A percentile compares a stretch with the other conserved stretches of the same genome.
Evolutionary conservation across 176 grass and related monocot genomes (phyloP).

Genomic region (Chrysopogon serrulatus): DNA sequence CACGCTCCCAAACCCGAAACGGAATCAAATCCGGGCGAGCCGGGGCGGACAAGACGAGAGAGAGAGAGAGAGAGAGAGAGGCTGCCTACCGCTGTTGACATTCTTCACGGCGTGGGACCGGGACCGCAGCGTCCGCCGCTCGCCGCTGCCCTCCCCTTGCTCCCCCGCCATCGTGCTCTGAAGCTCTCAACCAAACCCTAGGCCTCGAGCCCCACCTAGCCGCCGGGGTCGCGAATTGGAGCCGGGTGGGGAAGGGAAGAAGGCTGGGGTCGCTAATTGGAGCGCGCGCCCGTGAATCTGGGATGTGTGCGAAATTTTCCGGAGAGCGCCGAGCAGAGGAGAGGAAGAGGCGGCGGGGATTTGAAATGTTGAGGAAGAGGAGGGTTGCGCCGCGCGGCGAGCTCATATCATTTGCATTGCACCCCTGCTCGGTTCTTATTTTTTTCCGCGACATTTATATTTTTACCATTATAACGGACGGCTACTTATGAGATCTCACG

Average conservation of each 20-base stretch:
- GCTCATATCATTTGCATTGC: too few species aligned
- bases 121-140: slow-evolving; percentile 73
- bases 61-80: neutral
- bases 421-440: neutral
- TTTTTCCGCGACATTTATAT: too few species aligned
- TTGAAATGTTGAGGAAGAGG: slow-evolving; percentile 11
- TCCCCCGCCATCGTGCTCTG: neutral
- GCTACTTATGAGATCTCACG: too few species aligned
- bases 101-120: slow-evolving; percentile 72
- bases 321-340: neutral
- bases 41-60: neutral
- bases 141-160: slow-evolving; percentile 12
- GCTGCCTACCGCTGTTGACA: slow-evolving; percentile 58
- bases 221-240: neutral
- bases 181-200: neutral
- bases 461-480: too few species aligned
- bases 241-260: neutral
- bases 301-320: neutral
- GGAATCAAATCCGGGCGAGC: neutral
- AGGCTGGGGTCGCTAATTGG: neutral
- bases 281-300: neutral
- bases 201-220: neutral
- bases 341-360: neutral
- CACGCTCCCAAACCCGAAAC: neutral
- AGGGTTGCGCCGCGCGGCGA: neutral